A percentile compares a stretch with the other conserved stretches of the same genome.
Evolutionary conservation across 768 basidiomycete genomes (phyloP).

Genomic region (Hysterangium stoloniferum): DNA sequence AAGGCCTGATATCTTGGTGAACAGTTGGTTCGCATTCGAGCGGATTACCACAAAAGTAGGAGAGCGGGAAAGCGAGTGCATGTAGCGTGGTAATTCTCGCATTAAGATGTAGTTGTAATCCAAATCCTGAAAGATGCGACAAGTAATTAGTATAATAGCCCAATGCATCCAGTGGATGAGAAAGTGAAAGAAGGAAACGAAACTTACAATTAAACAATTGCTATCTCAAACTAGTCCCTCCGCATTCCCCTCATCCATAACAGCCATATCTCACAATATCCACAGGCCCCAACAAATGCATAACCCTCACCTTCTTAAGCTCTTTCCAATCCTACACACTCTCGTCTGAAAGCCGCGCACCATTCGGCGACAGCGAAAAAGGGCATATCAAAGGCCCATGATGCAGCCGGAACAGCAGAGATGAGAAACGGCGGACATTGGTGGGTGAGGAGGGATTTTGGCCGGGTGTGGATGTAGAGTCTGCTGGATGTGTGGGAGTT

Average conservation of each 20-base stretch:
- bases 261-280: constrained; percentile 82
- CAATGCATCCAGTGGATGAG: background rate
- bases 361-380: constrained; percentile 81
- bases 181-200: background rate
- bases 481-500: constrained; percentile 10
- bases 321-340: constrained; percentile 77
- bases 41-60: constrained; percentile 84
- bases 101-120: constrained; percentile 73
- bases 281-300: constrained; percentile 56
- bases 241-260: constrained; percentile 78
- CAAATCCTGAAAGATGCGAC: constrained; percentile 48
- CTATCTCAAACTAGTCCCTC: constrained; percentile 86
- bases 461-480: background rate
- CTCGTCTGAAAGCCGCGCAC: constrained; percentile 78
- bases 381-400: constrained; percentile 74
- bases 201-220: constrained; percentile 73
- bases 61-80: constrained; percentile 75
- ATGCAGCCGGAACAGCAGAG: constrained; percentile 60
- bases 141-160: background rate
- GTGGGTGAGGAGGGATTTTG: too few species aligned
- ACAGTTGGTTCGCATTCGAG: constrained; percentile 39
- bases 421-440: constrained; percentile 38
- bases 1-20: constrained; percentile 68
- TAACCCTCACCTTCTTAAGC: constrained; percentile 58
- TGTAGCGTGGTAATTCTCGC: constrained; percentile 73